These are phyloP conservation scores for Ogataea nonfermentans DNA, from an alignment of 805 yeast species.

Conservation along the genomic window DNA sequence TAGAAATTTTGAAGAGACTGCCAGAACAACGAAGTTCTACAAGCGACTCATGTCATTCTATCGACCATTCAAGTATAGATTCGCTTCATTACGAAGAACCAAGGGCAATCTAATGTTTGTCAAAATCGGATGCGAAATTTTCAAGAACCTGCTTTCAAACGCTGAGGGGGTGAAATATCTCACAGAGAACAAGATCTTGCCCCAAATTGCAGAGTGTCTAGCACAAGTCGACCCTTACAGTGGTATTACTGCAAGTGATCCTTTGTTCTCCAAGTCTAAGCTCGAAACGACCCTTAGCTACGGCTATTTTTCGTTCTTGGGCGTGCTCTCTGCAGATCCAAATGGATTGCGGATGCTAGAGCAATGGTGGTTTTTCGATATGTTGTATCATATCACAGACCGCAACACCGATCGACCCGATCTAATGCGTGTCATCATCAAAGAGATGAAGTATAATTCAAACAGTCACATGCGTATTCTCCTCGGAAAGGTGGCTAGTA, in stretches of 20 bases:
- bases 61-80: slow-evolving; percentile 87
- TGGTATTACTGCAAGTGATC: slow-evolving; percentile 70
- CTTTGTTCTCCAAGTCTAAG: slow-evolving; percentile 62
- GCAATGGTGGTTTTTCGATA: slow-evolving; percentile 82
- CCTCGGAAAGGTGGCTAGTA: slow-evolving; percentile 60
- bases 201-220: slow-evolving; percentile 86
- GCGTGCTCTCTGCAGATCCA: slow-evolving; percentile 57
- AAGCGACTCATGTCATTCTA: slow-evolving; percentile 83
- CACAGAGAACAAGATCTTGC: slow-evolving; percentile 70
- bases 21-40: slow-evolving; percentile 78
- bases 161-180: slow-evolving; percentile 67
- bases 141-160: slow-evolving; percentile 60
- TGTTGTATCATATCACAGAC: slow-evolving; percentile 68
- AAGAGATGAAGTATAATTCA: slow-evolving; percentile 56
- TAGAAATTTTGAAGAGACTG: slow-evolving; percentile 70
- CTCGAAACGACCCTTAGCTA: slow-evolving; percentile 62
- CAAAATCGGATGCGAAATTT: slow-evolving; percentile 70
- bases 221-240: slow-evolving; percentile 82
- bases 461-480: slow-evolving; percentile 64
- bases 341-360: slow-evolving; percentile 70
- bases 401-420: slow-evolving; percentile 53
- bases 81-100: slow-evolving; percentile 51
- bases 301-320: slow-evolving; percentile 80
- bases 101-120: slow-evolving; percentile 56
- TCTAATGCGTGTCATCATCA: slow-evolving; percentile 54